These are phyloP conservation scores for Talinum fruticosum DNA, from an alignment of 148 eudicot species.

Conservation along the genomic window DNA sequence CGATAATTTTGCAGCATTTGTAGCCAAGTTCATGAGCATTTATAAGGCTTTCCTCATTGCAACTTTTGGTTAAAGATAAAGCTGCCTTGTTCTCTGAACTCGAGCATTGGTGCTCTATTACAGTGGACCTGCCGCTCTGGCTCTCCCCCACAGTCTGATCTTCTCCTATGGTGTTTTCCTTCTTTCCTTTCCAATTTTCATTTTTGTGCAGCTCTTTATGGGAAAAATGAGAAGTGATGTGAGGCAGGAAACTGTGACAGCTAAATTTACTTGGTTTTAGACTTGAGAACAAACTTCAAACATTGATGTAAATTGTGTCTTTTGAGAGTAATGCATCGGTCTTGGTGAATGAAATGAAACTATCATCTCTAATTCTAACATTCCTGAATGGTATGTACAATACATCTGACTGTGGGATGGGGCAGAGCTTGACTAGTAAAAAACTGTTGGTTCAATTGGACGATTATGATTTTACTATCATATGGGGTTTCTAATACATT, in stretches of 20 bases:
- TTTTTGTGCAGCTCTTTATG: neutral
- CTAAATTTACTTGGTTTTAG: neutral
- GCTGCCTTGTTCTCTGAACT: neutral
- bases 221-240: neutral
- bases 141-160: neutral
- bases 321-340: neutral
- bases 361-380: neutral
- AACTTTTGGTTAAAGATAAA: conserved; percentile 63
- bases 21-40: conserved; percentile 96
- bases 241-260: neutral
- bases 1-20: conserved; percentile 82
- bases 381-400: neutral
- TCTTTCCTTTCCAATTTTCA: neutral
- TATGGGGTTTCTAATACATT: too few relatives aligned
- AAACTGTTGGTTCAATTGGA: too few relatives aligned
- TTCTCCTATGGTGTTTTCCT: neutral
- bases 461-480: too few relatives aligned
- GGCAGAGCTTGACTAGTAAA: too few relatives aligned
- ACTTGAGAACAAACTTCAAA: neutral
- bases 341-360: neutral
- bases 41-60: conserved; percentile 86
- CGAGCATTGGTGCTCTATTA: neutral
- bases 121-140: neutral
- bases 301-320: neutral
- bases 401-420: too few relatives aligned